phyloP scores from a whole-genome alignment of 352 stramenopile species.

The Aphanomyces cochlioides region DNA sequence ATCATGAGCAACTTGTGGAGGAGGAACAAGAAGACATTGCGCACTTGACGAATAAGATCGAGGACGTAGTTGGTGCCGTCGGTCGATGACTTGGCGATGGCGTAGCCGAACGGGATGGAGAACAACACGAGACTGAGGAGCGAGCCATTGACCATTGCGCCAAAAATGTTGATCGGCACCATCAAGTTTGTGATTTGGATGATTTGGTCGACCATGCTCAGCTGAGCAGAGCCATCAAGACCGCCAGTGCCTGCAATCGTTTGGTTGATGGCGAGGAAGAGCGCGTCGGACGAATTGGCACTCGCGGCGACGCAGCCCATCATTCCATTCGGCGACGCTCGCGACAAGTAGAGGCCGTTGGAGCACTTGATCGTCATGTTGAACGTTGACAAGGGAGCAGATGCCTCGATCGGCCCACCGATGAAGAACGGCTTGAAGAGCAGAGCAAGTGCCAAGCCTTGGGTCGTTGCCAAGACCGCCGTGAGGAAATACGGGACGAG shows the following conservation, averaged over 20 bases:
- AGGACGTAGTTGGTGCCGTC: constrained; percentile 61
- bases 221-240: constrained; percentile 40
- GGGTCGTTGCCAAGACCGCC: constrained; percentile 42
- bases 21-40: constrained; percentile 64
- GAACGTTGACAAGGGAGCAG: constrained; percentile 5
- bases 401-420: constrained; percentile 7
- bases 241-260: constrained; percentile 42
- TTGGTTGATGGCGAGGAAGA: constrained; percentile 57
- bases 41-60: constrained; percentile 52
- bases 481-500: constrained; percentile 49
- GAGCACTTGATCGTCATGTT: constrained; percentile 46
- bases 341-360: constrained; percentile 45
- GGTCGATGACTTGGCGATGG: constrained; percentile 49
- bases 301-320: constrained; percentile 46
- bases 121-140: constrained; percentile 76
- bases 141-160: constrained; percentile 49
- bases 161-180: constrained; percentile 69
- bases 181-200: constrained; percentile 61
- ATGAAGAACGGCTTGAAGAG: constrained; percentile 36
- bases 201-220: constrained; percentile 65
- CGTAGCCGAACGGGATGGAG: constrained; percentile 59
- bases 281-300: constrained; percentile 33
- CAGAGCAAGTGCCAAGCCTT: constrained; percentile 47
- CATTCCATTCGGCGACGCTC: constrained; percentile 33
- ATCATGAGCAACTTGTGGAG: constrained; percentile 64